A percentile compares a stretch with the other conserved stretches of the same genome.
These are phyloP conservation scores for Aegilops longissima DNA, from an alignment of 176 grass and related monocot genomes.

Conservation along the genomic window DNA sequence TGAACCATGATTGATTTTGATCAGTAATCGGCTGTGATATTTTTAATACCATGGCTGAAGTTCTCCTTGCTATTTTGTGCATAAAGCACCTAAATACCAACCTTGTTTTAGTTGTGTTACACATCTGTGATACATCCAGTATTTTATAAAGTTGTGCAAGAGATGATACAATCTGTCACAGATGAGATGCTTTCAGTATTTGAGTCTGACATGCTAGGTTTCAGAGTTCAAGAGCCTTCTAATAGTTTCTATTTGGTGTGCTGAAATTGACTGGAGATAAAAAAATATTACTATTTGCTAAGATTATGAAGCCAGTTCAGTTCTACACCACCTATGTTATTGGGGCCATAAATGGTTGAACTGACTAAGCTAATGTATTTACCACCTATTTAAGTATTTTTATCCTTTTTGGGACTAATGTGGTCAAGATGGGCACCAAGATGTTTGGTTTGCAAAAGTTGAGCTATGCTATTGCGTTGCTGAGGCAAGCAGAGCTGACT, in stretches of 20 bases:
- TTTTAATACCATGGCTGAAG: background rate
- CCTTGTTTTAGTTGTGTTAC: background rate
- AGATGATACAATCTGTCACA: background rate
- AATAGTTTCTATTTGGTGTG: background rate
- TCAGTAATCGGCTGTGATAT: background rate
- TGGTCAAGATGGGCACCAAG: background rate
- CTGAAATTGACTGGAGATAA: background rate
- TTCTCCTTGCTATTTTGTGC: background rate
- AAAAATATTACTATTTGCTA: background rate
- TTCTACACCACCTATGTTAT: background rate
- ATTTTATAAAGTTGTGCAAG: background rate
- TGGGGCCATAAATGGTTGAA: background rate
- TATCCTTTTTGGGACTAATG: background rate
- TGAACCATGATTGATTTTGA: background rate
- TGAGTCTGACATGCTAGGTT: background rate
- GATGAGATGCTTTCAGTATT: background rate
- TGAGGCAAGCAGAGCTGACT: background rate
- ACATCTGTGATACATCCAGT: too few relatives aligned
- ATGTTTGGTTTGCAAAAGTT: constrained; percentile 1
- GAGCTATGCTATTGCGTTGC: background rate
- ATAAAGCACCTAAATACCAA: background rate
- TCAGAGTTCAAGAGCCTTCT: background rate
- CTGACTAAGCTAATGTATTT: background rate
- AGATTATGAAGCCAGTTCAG: background rate
- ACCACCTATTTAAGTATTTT: background rate